A percentile compares a stretch with the other conserved stretches of the same genome.
phyloP scores from a whole-genome alignment of 2,329 filamentous ascomycete species.

The Emergomyces pasteurianus region DNA sequence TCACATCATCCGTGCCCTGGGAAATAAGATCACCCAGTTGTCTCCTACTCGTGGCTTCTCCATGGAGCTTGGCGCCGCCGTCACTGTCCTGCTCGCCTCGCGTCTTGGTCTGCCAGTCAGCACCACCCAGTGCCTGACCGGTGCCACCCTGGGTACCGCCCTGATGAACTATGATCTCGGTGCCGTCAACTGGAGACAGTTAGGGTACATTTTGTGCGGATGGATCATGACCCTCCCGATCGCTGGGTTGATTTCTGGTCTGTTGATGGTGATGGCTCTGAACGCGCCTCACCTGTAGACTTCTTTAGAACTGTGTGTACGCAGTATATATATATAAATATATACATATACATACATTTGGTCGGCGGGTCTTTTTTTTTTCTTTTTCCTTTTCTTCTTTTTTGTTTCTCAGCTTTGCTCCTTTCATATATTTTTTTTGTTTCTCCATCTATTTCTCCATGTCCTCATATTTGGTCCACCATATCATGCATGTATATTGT shows the following conservation, averaged over 20 bases:
- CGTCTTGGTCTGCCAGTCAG: conserved; percentile 24
- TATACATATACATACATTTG: neutral
- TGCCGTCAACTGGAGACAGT: conserved; percentile 34
- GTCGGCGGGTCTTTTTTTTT: neutral
- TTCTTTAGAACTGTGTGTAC: neutral
- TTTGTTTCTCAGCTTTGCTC: neutral
- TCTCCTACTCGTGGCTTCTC: conserved; percentile 26
- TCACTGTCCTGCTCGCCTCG: conserved; percentile 27
- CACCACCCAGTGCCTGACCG: conserved; percentile 28
- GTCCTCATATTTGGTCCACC: neutral
- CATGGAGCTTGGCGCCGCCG: conserved; percentile 31
- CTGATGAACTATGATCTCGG: conserved; percentile 26
- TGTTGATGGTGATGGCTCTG: conserved; percentile 31
- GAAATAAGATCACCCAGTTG: conserved; percentile 32
- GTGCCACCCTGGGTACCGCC: conserved; percentile 25
- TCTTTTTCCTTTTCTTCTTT: neutral
- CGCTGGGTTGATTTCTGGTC: conserved; percentile 30
- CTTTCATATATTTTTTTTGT: neutral
- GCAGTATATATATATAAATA: neutral
- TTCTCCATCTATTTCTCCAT: neutral
- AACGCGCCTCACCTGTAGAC: conserved; percentile 29
- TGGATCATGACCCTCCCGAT: conserved; percentile 35
- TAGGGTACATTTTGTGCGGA: conserved; percentile 32
- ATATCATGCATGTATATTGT: neutral
- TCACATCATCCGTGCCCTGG: conserved; percentile 29